Conservation (phyloP, 345 rosid species). For the Ceriops zippeliana region DNA sequence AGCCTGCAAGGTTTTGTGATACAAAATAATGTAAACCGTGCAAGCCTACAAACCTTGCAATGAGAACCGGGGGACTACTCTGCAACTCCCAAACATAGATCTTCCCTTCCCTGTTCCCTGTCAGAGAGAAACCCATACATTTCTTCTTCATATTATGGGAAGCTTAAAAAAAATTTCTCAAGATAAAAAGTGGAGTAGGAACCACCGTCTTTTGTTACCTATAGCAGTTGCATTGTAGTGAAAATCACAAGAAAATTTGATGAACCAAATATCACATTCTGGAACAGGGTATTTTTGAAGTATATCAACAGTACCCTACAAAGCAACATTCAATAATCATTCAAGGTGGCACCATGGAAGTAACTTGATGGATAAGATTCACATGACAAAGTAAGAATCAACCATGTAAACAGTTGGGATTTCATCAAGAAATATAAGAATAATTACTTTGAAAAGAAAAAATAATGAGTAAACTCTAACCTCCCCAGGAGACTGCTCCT, state of each 20-base stretch:
- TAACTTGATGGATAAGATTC: background rate
- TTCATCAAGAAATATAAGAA: background rate
- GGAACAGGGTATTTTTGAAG: slow-evolving; percentile 91
- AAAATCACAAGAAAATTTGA: slow-evolving; percentile 91
- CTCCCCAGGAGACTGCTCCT: slow-evolving; percentile 98
- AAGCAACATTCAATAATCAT: no score
- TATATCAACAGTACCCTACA: slow-evolving; percentile 83
- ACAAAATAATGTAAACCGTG: background rate
- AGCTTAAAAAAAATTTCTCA: background rate
- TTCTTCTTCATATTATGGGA: background rate
- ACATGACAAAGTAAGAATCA: background rate
- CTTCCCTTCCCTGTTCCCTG: slow-evolving; percentile 97
- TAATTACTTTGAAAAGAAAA: background rate
- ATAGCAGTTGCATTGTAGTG: slow-evolving; percentile 68
- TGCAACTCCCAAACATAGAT: slow-evolving; percentile 92
- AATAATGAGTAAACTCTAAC: slow-evolving; percentile 35
- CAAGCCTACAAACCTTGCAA: slow-evolving; percentile 46
- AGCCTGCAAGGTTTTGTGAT: background rate
- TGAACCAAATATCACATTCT: slow-evolving; percentile 92
- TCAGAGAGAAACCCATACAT: background rate
- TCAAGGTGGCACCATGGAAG: background rate
- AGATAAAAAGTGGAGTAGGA: background rate
- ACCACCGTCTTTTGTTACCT: slow-evolving; percentile 40
- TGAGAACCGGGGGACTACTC: slow-evolving; percentile 91
- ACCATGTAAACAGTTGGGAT: background rate